phyloP scores from a whole-genome alignment of 805 yeast genomes.

The Saccharomycopsis sp. region DNA sequence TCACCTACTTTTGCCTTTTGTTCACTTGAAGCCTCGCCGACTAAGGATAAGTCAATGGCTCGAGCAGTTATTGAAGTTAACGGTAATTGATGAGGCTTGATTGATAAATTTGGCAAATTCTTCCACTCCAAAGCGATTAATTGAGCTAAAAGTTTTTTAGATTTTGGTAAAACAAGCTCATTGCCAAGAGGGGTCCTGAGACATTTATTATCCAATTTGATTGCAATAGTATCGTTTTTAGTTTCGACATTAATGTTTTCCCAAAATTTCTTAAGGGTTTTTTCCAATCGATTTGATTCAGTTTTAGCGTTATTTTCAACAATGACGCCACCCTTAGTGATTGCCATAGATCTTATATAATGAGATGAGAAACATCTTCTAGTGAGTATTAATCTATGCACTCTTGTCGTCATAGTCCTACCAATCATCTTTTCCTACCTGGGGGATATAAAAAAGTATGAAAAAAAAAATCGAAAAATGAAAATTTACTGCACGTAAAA shows the following conservation, averaged over 20 bases:
- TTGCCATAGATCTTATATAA: neutral
- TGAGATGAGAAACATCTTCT: neutral
- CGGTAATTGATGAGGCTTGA: conserved; percentile 77
- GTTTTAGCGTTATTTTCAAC: conserved; percentile 47
- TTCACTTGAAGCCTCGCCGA: conserved; percentile 25
- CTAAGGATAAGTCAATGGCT: conserved; percentile 64
- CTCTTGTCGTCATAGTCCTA: no score
- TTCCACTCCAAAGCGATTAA: conserved; percentile 86
- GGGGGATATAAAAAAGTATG: no score
- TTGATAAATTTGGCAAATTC: conserved; percentile 52
- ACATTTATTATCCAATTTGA: conserved; percentile 69
- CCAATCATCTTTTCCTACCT: no score
- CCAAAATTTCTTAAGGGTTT: conserved; percentile 75
- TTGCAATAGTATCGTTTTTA: conserved; percentile 32
- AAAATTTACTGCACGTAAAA: no score
- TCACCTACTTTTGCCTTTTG: conserved; percentile 56
- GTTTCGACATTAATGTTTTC: conserved; percentile 47
- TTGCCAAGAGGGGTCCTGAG: conserved; percentile 81
- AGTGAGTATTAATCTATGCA: no score
- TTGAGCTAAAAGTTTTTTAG: conserved; percentile 58
- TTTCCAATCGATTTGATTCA: conserved; percentile 64
- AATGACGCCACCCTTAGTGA: conserved; percentile 23
- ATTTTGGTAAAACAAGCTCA: conserved; percentile 53
- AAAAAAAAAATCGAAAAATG: no score
- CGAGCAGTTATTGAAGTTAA: conserved; percentile 82